These are phyloP conservation scores for Linnemannia zychae DNA, from an alignment of 192 early-diverging fungal genomes.

Conservation along the genomic window DNA sequence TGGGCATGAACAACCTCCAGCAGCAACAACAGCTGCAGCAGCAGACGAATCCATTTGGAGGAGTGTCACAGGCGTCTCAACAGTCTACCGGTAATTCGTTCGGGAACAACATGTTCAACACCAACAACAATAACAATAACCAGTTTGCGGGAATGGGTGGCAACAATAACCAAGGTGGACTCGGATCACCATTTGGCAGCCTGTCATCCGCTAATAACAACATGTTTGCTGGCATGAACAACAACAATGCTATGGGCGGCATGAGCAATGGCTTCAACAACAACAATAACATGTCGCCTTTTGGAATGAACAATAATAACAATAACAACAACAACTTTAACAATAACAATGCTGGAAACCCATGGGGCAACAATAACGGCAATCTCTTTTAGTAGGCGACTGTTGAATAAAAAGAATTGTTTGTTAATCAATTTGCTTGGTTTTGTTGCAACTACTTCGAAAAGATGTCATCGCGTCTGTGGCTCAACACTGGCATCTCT, in stretches of 20 bases:
- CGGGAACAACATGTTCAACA: constrained; percentile 18
- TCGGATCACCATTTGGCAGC: constrained; percentile 19
- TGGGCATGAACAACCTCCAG: constrained; percentile 9
- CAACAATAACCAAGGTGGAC: not conserved
- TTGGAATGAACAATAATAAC: constrained; percentile 28
- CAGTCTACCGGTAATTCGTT: not conserved
- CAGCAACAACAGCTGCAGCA: constrained; percentile 21
- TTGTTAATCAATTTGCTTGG: not conserved
- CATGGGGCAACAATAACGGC: constrained; percentile 30
- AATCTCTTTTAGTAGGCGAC: constrained; percentile 15
- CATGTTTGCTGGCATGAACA: constrained; percentile 17
- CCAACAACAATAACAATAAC: constrained; percentile 35
- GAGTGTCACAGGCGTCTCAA: constrained; percentile 1
- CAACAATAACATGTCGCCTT: constrained; percentile 38
- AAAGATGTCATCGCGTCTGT: constrained; percentile 77
- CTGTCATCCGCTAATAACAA: constrained; percentile 15
- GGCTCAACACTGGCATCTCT: constrained; percentile 82
- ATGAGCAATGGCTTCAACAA: constrained; percentile 15
- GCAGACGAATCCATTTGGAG: constrained; percentile 21
- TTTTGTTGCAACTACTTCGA: not conserved
- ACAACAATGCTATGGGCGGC: constrained; percentile 8
- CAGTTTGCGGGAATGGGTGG: constrained; percentile 22
- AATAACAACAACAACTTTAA: constrained; percentile 22
- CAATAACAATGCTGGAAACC: constrained; percentile 12
- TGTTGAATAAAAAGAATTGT: not conserved